Conservation (phyloP, 768 basidiomycete species). For the Lanmaoa rubissima region DNA sequence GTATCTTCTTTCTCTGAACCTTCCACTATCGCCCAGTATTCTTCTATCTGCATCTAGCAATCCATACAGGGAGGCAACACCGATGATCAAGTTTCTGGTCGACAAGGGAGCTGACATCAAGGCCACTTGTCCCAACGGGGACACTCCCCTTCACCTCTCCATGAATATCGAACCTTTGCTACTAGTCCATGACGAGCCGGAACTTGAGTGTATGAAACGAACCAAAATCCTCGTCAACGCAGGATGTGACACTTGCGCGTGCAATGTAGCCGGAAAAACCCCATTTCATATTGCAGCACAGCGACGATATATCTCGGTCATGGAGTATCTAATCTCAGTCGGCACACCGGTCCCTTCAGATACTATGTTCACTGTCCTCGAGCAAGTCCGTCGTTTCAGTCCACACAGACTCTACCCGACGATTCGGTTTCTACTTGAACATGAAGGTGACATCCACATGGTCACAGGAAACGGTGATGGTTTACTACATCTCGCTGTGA, state of each 20-base stretch:
- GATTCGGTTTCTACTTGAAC: not conserved
- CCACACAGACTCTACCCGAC: not conserved
- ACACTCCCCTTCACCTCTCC: not conserved
- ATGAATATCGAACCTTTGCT: not conserved
- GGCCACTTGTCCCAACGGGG: not conserved
- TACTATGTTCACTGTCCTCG: not conserved
- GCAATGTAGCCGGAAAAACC: not conserved
- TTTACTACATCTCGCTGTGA: not conserved
- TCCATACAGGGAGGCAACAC: no score
- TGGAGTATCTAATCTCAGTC: conserved; percentile 1
- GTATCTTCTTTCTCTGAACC: not conserved
- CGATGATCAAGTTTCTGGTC: conserved; percentile 2
- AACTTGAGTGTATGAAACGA: not conserved
- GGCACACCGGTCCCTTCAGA: not conserved
- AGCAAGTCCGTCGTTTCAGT: no score
- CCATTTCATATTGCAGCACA: not conserved
- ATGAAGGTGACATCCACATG: not conserved
- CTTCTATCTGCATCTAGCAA: not conserved
- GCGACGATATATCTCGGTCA: not conserved
- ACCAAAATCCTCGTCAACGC: not conserved
- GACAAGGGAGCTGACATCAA: not conserved
- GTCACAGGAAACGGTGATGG: not conserved
- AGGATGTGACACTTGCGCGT: not conserved
- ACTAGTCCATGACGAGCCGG: not conserved
- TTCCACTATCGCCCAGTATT: not conserved